Evolutionary conservation across 257 asterid species (phyloP), one percentile per base, ranked within the genome.

Genomic region (Asclepias syriaca): DNA sequence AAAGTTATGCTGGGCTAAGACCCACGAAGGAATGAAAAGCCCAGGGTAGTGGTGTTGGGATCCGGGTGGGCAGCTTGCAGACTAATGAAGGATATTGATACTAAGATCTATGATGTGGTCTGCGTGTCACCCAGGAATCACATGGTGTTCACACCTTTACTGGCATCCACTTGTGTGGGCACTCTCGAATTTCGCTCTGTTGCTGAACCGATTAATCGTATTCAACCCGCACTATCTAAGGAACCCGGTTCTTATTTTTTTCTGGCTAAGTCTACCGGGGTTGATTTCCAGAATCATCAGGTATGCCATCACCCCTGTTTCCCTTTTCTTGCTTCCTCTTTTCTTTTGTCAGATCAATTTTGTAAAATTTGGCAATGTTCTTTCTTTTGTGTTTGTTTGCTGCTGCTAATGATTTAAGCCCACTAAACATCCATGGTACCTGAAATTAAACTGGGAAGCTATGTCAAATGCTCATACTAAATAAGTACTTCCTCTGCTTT

Each of bases 51-150:
- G 70, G 98, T 95, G 6, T 6, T 95, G 85, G 99, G 99, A 6
- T 68, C 98, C 32, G 99, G 99, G 11, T 95, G 99, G 99, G 99
- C 96, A 12, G 99, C 97, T 7, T 95, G 98, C 81, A 81, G 98
- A 79, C 89, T 95, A 3, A 83, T 95, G 72, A 92, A 95, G 89
- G 99, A 83, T 11, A 85, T 92, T 39, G 97, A 95, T 56, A 84
- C 96, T 4, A 80, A 74, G 54, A 64, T 77, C 13, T 95, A 92
- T 77, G 99, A 95, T 74, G 80, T 95, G 45, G 97, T 92, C 3
- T 88, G 97, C 64, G 90, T 95, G 37, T 95, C 99, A 2, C 99
- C 98, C 0, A 86, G 99, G 78, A 95, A 95, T 18, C 99, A 95
- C 85, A 95, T 89, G 99, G 99, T 94, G 19, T 94, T 94, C 75